Base-by-base conservation (phyloP, 139 green algal genomes). In the Nannochloris sp. region DNA sequence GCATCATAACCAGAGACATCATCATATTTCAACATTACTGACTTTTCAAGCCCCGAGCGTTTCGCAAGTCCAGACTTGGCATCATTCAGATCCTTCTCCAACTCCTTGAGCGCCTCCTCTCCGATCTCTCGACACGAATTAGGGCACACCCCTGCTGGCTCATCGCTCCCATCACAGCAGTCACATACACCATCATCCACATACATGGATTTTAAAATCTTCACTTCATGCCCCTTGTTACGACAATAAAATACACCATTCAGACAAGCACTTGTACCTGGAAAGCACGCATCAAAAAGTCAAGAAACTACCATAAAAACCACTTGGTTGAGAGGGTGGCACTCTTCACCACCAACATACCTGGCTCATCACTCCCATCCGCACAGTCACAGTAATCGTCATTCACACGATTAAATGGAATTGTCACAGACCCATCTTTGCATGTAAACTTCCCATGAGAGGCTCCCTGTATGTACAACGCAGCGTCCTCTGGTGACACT, bases 151-250 rank as follows among this genome's bases (percentile, higher is more conserved):
- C 87, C 87, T 8, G 63, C 44, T 0, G 60, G 37, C 74, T 97
- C 90, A 56, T 97, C 90, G 1, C 70, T 74, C 23, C 90, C 90
- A 73, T 97, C 90, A 50, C 90, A 97, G 76, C 90, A 97, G 60
- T 97, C 90, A 69, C 91, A 97, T 1, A 97, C 72, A 8, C 84
- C 85, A 61, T 97, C 91, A 61, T 97, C 89, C n/a, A 97, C 91
- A 48, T 93, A 90, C 0, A 81, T 81, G 0, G 85, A 62, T 16
- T 88, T 83, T 8, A 97, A 60, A 3, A 69, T 29, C 24, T 72
- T 49, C 1, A 86, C 73, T 58, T 83, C 50, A 48, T 87, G 75
- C 21, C 84, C 87, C 12, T 69, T 62, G 75, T 97, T 97, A 0
- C 50, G 40, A 59, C 90, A 97, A 69, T 93, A 94, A 66, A 97